Evolutionary conservation across 345 rosid species (phyloP), one percentile per base, ranked within the genome.

Genomic region (Salix koriyanagi): DNA sequence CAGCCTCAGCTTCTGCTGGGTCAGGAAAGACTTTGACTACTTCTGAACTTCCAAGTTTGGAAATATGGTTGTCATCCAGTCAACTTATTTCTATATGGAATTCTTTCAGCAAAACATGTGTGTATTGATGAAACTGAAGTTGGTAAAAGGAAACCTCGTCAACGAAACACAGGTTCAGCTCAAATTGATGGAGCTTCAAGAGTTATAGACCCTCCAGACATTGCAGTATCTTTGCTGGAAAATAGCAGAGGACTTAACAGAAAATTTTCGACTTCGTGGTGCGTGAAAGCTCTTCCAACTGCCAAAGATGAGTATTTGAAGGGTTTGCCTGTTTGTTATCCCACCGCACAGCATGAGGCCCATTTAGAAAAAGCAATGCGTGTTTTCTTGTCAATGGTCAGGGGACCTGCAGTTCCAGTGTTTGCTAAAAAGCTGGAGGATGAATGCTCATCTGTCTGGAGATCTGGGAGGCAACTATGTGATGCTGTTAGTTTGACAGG

Each of bases 401-500:
- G 91, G 85, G 97, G 97, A 72, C 89, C 93, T 74, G 88, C 91
- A 28, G 94, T 87, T 76, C 83, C 85, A 25, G 69, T 78, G 41
- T 93, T 86, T 84, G 78, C 88, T 32, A 87, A 87, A 81, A 87
- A 77, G 87, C 85, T 93, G 80, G 87, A 85, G 84, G 91, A 89
- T 82, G 97, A 91, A 79, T 93, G 97, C 84, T 80, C 79, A 16
- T 87, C 84, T 72, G 83, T 91, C 36, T 93, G 97, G 96, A 87
- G 85, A 84, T 89, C 93, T 48, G 96, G 94, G 34, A 89, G 97
- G 83, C 97, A 91, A 80, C 89, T 90, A 9, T 93, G 96, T 83
- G 97, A 93, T 82, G 93, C 94, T 72, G 85, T 88, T 81, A 93
- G 97, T 90, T 87, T 93, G 88, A 91, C 97, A 0, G 96, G 93